Base-by-base conservation (phyloP, 2,329 filamentous ascomycete species). In the Diaporthe nobilis region DNA sequence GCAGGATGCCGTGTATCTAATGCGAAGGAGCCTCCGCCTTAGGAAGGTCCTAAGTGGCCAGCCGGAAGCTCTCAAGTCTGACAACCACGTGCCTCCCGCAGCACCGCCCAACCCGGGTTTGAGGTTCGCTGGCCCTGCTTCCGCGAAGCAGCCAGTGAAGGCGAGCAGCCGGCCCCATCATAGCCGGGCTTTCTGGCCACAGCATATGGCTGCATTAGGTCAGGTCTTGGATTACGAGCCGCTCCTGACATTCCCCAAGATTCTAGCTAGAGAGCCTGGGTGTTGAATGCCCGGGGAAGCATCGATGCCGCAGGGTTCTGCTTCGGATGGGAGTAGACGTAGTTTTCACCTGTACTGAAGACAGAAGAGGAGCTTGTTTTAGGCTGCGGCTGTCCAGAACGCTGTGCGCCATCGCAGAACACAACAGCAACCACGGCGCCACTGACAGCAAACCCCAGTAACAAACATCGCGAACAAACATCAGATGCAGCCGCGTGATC, bases 1-100 rank as follows among this genome's bases (percentile, higher is more conserved):
- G 65, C 65, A 71, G 58, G 17, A 58, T 71, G 58, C 65, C 49
- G 57, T 71, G 57, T 31, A 61, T 47, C 63, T 44, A 44, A 53
- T 44, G 22, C 39, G 37, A 72, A 9, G 44, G 49, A 47, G 31
- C 47, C 28, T 73, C 57, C 47, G 51, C 42, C 34, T 72, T 72
- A 71, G 58, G 67, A 55, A 61, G 47, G 44, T 39, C 31, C 13
- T 58, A 42, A 60, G 58, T 28, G 42, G 22, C 39, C 67, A 55
- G 61, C 71, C 58, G 37, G 25, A 25, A 58, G 55, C 49, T 63
- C 53, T 74, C 72, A 34, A 58, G 34, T 71, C 44, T 25, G 17
- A 67, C 47, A 7, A 25, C 49, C 75, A 51, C 55, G 57, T 74
- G 57, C 49, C 13, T 37, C 31, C 31, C 44, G 39, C 49, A 37